Conservation (phyloP, 108 stramenopile genomes). For the Epipyxis sp. region DNA sequence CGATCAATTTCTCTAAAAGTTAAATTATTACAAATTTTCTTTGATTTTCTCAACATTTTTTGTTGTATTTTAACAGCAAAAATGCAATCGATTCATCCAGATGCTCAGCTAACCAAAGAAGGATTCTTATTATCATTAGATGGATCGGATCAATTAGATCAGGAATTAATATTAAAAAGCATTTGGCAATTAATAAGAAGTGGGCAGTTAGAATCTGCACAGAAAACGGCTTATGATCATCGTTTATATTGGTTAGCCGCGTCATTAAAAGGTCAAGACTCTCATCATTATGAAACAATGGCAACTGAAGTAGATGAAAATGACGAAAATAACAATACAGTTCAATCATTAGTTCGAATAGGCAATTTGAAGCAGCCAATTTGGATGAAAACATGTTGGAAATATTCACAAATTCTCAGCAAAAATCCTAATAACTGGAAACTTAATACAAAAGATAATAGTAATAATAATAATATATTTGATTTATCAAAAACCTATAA, state of each 20-base stretch:
- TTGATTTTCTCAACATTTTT: no score
- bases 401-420: background rate
- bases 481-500: no score
- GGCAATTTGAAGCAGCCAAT: background rate
- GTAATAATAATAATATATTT: no score
- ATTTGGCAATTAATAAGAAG: conserved; percentile 5
- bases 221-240: background rate
- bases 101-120: background rate
- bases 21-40: no score
- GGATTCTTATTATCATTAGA: background rate
- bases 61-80: no score
- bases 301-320: background rate
- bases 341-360: background rate
- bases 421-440: background rate
- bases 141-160: background rate
- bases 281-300: background rate
- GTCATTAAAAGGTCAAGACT: background rate
- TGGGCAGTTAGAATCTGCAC: background rate
- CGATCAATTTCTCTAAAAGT: background rate
- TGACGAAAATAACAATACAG: background rate
- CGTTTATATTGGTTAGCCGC: background rate
- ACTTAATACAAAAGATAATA: no score
- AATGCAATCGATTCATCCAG: background rate
- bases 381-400: background rate
- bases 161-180: background rate